Base-by-base conservation (phyloP, 352 stramenopile genomes). In the Pythium dissimile region DNA sequence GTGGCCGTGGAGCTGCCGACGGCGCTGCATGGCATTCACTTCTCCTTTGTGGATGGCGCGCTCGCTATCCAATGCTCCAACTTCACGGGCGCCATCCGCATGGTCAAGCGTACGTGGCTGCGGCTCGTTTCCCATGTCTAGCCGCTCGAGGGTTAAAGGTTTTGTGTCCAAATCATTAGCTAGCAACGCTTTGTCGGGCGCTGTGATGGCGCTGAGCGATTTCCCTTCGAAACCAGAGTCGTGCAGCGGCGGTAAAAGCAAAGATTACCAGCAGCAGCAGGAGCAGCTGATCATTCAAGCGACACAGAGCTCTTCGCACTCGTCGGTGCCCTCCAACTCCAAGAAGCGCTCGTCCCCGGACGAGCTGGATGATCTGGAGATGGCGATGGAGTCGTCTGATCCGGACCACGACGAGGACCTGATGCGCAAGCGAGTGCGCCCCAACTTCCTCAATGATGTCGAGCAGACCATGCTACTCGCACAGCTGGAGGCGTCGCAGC, bases 1-100 rank as follows among this genome's bases (percentile, higher is more conserved):
- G 76, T 94, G 21, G 68, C 88, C 44, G 84, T 94, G 41, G 76
- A 89, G 51, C 73, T 94, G 21, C 84, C 81, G 0, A 62, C 64
- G 34, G 63, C 69, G 49, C 64, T 91, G 13, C 54, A 78, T 16
- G 80, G 78, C 43, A 75, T 94, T 39, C 69, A 75, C 50, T 94
- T 94, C 49, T 56, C 72, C 18, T 91, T 94, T 57, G 49, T 53
- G 7, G 61, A 69, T 9, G 84, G 84, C 11, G 52, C 66, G 43
- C 72, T 94, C 27, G 72, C 72, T 41, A 89, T 94, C 62, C 75
- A 78, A 44, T 94, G 84, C 66, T 56, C 53, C 54, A 72, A 77
- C 73, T 94, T 94, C 63, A 86, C 80, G 10, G 84, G 84, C 47
- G 58, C 76, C 38, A 71, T 94, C 26, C 73, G 86, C 42, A 67